phyloP scores from a whole-genome alignment of 495 filamentous ascomycete species.

The Neurospora sp. region DNA sequence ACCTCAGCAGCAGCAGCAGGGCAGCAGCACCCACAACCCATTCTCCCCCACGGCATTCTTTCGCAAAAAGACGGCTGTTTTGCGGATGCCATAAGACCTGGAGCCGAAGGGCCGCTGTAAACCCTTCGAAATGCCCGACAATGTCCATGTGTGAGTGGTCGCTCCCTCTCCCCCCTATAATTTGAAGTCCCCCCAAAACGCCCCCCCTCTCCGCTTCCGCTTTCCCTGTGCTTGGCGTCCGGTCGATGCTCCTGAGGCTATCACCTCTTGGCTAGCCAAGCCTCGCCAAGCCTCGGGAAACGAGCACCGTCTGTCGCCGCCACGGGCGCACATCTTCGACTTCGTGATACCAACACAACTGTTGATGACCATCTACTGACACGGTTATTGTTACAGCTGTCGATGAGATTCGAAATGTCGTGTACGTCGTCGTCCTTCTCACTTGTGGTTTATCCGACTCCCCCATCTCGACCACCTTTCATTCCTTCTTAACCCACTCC shows the following conservation, averaged over 20 bases:
- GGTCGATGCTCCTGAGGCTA: conserved; percentile 4
- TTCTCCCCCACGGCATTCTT: background rate
- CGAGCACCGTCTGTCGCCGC: background rate
- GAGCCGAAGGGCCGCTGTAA: background rate
- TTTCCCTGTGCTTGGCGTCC: background rate
- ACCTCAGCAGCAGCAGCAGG: background rate
- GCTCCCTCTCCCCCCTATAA: background rate
- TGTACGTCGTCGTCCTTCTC: conserved; percentile 16
- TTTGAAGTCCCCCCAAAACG: background rate
- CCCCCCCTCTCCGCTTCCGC: conserved; percentile 6
- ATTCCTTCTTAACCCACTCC: background rate
- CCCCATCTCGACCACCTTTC: background rate
- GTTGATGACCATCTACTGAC: conserved; percentile 15
- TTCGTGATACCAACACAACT: background rate
- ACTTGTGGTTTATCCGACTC: background rate
- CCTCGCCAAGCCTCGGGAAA: conserved; percentile 26
- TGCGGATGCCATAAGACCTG: background rate
- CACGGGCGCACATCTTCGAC: background rate
- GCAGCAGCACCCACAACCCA: background rate
- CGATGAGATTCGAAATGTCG: conserved; percentile 30
- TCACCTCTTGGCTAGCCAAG: conserved; percentile 26
- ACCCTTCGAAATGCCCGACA: conserved; percentile 17
- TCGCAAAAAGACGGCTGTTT: background rate
- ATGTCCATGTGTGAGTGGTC: conserved; percentile 21
- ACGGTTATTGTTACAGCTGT: conserved; percentile 19